Percentiles rank a stretch among this genome's conserved stretches.
phyloP scores from a whole-genome alignment of 805 yeast genomes.

The Yarrowia keelungensis region DNA sequence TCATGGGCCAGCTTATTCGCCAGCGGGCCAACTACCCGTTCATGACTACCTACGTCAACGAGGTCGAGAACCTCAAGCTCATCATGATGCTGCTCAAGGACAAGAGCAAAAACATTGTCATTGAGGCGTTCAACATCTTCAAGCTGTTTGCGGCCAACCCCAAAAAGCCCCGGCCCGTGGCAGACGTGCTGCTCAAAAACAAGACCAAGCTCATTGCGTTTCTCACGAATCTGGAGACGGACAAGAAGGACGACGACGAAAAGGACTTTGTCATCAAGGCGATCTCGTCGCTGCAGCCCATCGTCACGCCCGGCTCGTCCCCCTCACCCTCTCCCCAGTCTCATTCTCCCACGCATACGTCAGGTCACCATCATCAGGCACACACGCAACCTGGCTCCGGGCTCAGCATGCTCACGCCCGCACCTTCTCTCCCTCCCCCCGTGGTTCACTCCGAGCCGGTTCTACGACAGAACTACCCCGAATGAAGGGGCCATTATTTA shows the following conservation, averaged over 20 bases:
- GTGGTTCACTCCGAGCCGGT: slow-evolving; percentile 43
- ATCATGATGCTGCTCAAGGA: slow-evolving; percentile 88
- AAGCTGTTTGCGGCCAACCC: slow-evolving; percentile 98
- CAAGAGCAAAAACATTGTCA: slow-evolving; percentile 84
- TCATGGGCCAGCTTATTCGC: slow-evolving; percentile 74
- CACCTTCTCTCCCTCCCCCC: slow-evolving; percentile 40
- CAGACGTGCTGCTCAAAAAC: slow-evolving; percentile 84
- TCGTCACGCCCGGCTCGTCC: slow-evolving; percentile 36
- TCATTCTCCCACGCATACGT: slow-evolving; percentile 38
- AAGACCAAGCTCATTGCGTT: slow-evolving; percentile 76
- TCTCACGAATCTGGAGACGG: slow-evolving; percentile 68
- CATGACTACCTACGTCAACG: slow-evolving; percentile 78
- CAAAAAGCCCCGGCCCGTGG: slow-evolving; percentile 76
- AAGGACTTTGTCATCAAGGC: slow-evolving; percentile 78
- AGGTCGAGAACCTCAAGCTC: slow-evolving; percentile 81
- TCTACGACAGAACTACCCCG: slow-evolving; percentile 40
- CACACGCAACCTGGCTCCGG: slow-evolving; percentile 36
- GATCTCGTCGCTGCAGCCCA: slow-evolving; percentile 55
- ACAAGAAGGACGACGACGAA: slow-evolving; percentile 73
- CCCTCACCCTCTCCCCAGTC: slow-evolving; percentile 38
- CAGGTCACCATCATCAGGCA: slow-evolving; percentile 26
- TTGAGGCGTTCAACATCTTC: slow-evolving; percentile 91
- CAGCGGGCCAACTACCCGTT: slow-evolving; percentile 72
- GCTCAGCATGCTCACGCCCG: slow-evolving; percentile 40
- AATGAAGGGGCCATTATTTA: slow-evolving; percentile 11